Conservation (phyloP, 2,329 filamentous ascomycete species). For the Trichoderma pleuroti region DNA sequence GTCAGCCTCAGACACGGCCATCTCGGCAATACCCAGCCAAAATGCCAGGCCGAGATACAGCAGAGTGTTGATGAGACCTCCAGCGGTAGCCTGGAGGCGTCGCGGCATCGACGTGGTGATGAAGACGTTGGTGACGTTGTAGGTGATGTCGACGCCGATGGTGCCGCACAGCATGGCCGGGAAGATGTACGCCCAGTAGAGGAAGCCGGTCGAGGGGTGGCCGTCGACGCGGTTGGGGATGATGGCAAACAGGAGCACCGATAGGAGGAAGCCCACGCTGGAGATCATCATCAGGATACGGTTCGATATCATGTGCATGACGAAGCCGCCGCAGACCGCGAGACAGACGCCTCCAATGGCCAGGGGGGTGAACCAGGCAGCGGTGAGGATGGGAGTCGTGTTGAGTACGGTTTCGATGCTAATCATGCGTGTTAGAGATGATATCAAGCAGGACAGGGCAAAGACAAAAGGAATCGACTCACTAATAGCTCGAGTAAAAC, state of each 20-base stretch:
- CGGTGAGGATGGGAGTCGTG: conserved; percentile 58
- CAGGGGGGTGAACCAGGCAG: conserved; percentile 67
- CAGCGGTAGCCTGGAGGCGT: conserved; percentile 66
- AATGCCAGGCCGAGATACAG: conserved; percentile 63
- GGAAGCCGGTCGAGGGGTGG: conserved; percentile 26
- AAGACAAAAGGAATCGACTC: conserved; percentile 29
- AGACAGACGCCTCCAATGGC: conserved; percentile 65
- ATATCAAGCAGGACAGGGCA: background rate
- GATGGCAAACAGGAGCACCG: conserved; percentile 60
- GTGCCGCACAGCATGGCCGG: conserved; percentile 67
- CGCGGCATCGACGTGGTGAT: conserved; percentile 69
- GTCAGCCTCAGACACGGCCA: conserved; percentile 52
- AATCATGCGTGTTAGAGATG: background rate
- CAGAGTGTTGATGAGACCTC: conserved; percentile 66
- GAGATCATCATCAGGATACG: conserved; percentile 61
- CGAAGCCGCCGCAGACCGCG: conserved; percentile 58
- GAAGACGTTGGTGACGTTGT: conserved; percentile 72
- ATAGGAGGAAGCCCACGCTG: conserved; percentile 54
- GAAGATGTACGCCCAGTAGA: conserved; percentile 72
- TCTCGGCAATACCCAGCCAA: conserved; percentile 56
- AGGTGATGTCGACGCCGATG: conserved; percentile 71
- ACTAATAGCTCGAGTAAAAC: conserved; percentile 68
- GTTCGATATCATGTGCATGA: conserved; percentile 64
- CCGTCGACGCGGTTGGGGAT: conserved; percentile 52
- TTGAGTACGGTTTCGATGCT: conserved; percentile 60